Conservation (phyloP, 352 stramenopile species). For the Phytophthora pisi region DNA sequence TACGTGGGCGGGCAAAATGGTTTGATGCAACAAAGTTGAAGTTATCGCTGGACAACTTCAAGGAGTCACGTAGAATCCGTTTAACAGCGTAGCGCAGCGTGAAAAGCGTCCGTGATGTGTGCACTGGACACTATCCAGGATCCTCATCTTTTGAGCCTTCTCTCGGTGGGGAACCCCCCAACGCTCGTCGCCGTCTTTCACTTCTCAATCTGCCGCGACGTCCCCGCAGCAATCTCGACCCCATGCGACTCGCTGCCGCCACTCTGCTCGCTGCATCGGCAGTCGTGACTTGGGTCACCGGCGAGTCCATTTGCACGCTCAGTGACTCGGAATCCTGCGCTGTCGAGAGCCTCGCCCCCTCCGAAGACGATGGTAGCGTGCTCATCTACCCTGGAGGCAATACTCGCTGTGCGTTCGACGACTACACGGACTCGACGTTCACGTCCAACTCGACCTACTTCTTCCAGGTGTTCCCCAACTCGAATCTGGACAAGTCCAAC, state of each 20-base stretch:
- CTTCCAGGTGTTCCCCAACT: constrained; percentile 55
- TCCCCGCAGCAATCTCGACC: neutral
- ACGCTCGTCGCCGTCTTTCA: constrained; percentile 5
- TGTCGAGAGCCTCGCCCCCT: constrained; percentile 26
- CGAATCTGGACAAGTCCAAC: constrained; percentile 50
- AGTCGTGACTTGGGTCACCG: constrained; percentile 1
- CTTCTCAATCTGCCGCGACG: constrained; percentile 14
- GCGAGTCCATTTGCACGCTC: constrained; percentile 26
- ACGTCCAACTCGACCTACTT: constrained; percentile 49
- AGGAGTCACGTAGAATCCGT: constrained; percentile 7
- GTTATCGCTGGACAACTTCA: constrained; percentile 26
- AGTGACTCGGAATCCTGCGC: constrained; percentile 28
- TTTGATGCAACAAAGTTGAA: constrained; percentile 32
- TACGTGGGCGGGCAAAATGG: constrained; percentile 16
- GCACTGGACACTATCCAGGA: neutral
- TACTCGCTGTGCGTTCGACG: constrained; percentile 54
- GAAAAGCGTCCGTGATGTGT: neutral
- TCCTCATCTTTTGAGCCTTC: neutral
- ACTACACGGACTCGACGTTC: constrained; percentile 34
- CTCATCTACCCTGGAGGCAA: constrained; percentile 52
- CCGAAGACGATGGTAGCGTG: constrained; percentile 33
- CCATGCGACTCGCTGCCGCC: constrained; percentile 4
- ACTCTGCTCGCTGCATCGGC: constrained; percentile 4
- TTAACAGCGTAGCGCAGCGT: constrained; percentile 13
- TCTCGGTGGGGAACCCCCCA: constrained; percentile 10